Evolutionary conservation across 106 monocot species (phyloP).

Genomic region (Allium fistulosum): DNA sequence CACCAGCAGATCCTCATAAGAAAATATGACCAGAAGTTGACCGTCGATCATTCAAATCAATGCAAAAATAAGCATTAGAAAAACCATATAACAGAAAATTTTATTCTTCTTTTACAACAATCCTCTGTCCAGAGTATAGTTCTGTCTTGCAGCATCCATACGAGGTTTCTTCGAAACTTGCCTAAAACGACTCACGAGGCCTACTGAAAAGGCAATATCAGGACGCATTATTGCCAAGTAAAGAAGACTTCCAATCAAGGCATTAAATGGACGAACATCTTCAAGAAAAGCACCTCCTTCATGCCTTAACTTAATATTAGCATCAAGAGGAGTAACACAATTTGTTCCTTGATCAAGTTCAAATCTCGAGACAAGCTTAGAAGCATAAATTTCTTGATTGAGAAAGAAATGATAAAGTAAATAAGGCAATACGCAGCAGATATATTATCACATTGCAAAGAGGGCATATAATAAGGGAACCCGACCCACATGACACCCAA

Average conservation of each 20-base stretch:
- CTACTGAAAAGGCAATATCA: slow-evolving; percentile 8
- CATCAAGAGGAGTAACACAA: slow-evolving; percentile 6
- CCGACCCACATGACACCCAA: too few relatives aligned
- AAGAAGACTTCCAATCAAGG: slow-evolving; percentile 1
- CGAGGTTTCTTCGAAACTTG: not conserved
- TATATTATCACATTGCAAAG: too few relatives aligned
- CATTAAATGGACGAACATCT: not conserved
- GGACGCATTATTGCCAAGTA: slow-evolving; percentile 8
- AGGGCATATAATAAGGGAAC: too few relatives aligned
- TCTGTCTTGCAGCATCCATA: not conserved
- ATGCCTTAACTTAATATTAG: not conserved
- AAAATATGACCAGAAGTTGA: too few relatives aligned
- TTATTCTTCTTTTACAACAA: not conserved
- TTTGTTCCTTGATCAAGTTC: not conserved
- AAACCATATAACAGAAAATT: not conserved
- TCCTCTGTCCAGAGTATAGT: slow-evolving; percentile 2
- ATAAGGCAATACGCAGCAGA: too few relatives aligned
- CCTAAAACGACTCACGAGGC: slow-evolving; percentile 5
- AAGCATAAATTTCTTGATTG: not conserved
- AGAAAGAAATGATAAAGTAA: too few relatives aligned
- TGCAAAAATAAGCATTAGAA: not conserved
- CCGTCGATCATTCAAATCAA: not conserved
- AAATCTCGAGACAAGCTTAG: not conserved
- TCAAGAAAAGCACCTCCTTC: not conserved
- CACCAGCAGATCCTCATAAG: too few relatives aligned